Base-by-base conservation (phyloP, 192 early-diverging fungal genomes). In the Coemansia pectinata region DNA sequence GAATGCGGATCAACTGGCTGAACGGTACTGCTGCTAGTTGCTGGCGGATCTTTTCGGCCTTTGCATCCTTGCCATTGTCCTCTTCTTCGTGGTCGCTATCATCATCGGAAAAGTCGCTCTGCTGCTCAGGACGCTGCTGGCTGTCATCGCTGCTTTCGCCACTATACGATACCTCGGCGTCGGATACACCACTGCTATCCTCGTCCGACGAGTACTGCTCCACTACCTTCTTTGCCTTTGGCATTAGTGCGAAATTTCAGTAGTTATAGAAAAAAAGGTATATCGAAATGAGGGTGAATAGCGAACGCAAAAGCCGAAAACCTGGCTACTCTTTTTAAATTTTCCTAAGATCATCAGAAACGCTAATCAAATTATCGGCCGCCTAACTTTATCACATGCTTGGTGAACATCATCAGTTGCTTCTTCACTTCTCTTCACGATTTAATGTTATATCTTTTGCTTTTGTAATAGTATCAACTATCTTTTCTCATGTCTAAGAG, bases 1-100 rank as follows among this genome's bases (percentile, higher is more conserved):
- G 90, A 27, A 94, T 89, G 53, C 91, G 88, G 55, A 92, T 85
- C 25, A 94, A 73, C 65, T 94, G 87, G 67, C 89, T 90, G 72
- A 96, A 96, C 8, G 93, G 88, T 17, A 94, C 87, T 52, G 91
- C 88, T 6, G 92, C 89, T 5, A 96, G 86, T 60, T 75, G 65
- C 58, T 69, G 29, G 25, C 74, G 74, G 23, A 74, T 48, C 52
- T 29, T 44, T 2, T 69, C 74, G 2, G 67, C 53, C 52, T 38
- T 57, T 9, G 71, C 70, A 0, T 64, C 53, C 57, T 62, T 65
- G 23, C 19, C 19, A 52, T 63, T 25, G 19, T 11, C n/a, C 10
- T 61, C 39, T 8, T 68, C 62, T 15, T 77, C 71, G 17, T 27
- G 3, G 4, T 62, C 63, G 55, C 60, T 45, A 1, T 65, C 71